These are phyloP conservation scores for Penicillium crustosum DNA, from an alignment of 2,329 filamentous ascomycete species.

Conservation along the genomic window DNA sequence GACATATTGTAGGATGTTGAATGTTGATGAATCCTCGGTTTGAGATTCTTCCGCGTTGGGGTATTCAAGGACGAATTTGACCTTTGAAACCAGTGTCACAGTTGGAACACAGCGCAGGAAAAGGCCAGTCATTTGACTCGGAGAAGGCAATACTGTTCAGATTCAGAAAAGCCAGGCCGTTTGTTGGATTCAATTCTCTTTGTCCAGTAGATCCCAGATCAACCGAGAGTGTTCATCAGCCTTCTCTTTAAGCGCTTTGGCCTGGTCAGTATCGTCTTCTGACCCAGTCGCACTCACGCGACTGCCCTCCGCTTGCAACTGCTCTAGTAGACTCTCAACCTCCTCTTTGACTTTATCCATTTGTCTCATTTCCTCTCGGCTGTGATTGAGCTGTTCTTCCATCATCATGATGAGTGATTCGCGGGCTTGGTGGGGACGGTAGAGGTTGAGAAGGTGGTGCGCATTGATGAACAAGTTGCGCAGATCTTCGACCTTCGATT, in stretches of 20 bases:
- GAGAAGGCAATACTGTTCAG: neutral
- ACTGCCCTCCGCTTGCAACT: conserved; percentile 33
- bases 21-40: neutral
- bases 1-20: neutral
- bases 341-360: conserved; percentile 72
- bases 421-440: conserved; percentile 86
- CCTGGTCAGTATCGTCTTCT: conserved; percentile 6
- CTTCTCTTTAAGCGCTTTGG: conserved; percentile 17
- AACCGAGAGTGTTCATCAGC: conserved; percentile 31
- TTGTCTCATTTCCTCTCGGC: conserved; percentile 73
- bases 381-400: conserved; percentile 76
- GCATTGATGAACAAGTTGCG: conserved; percentile 84
- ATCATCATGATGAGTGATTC: conserved; percentile 85
- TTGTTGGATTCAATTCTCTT: conserved; percentile 25
- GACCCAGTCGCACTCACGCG: conserved; percentile 19
- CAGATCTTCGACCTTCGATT: conserved; percentile 73
- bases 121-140: neutral
- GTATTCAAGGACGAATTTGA: neutral
- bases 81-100: neutral
- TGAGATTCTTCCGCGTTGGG: neutral
- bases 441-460: conserved; percentile 91
- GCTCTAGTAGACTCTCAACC: conserved; percentile 50
- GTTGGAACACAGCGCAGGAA: neutral
- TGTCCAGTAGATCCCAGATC: conserved; percentile 44
- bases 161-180: neutral